Evolutionary conservation across 2,329 filamentous ascomycete genomes (phyloP).

Genomic region (Ascocoryne sarcoides): DNA sequence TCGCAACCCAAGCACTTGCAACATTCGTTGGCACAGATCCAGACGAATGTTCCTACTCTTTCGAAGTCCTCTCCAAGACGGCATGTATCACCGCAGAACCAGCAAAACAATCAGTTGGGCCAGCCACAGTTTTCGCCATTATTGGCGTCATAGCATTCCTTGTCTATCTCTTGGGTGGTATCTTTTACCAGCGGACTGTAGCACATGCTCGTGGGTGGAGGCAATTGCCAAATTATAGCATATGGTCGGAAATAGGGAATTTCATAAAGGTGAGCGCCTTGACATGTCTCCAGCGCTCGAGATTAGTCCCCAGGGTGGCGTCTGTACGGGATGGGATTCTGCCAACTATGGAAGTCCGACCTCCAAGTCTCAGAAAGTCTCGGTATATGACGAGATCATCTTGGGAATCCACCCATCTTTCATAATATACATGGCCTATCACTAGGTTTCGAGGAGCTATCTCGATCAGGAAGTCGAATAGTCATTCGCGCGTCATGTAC

Average conservation of each 20-base stretch:
- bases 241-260: constrained; percentile 82
- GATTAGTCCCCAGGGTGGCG: constrained; percentile 23
- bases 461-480: too few species aligned
- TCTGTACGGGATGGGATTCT: constrained; percentile 27
- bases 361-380: constrained; percentile 15
- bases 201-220: constrained; percentile 92
- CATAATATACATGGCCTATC: constrained; percentile 17
- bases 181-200: constrained; percentile 92
- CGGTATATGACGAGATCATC: constrained; percentile 19
- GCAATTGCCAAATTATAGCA: constrained; percentile 85
- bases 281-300: constrained; percentile 22
- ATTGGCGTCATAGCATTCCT: constrained; percentile 70
- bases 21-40: constrained; percentile 78
- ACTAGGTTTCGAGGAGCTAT: too few species aligned
- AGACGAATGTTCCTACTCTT: constrained; percentile 92
- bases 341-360: constrained; percentile 26
- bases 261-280: constrained; percentile 63
- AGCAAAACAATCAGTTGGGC: constrained; percentile 61
- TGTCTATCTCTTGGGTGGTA: constrained; percentile 85
- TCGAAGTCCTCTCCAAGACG: constrained; percentile 78
- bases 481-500: too few species aligned
- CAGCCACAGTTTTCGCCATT: constrained; percentile 76
- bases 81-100: constrained; percentile 65
- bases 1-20: constrained; percentile 56
- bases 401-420: constrained; percentile 22